Evolutionary conservation across 1,139 yeast species (phyloP), one percentile per base, ranked within the genome.

Genomic region (Hemisphaericaspora subhashii): DNA sequence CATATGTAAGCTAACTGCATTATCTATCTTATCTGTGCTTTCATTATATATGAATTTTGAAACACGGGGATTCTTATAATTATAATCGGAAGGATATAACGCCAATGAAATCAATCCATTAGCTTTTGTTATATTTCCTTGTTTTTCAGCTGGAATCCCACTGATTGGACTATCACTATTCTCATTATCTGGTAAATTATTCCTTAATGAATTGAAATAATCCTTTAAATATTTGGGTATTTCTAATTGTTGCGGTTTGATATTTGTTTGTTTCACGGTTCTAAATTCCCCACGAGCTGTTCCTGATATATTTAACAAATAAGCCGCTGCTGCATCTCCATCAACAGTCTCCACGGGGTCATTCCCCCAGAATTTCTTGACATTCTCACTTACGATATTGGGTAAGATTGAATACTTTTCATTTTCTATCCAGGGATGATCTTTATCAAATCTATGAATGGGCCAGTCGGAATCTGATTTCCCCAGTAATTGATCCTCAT

Each of bases 321-420:
- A 79, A 2, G 71, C 64, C 3, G n/a, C n/a, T 10, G 24, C 8
- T 22, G n/a, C n/a, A 7, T 22, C n/a, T 4, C 11, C 24, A 22
- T 57, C 54, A 8, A 48, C 51, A 2, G 35, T 44, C 8, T 39
- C 36, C 4, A 52, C 54, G 10, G 46, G 39, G 20, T 60, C 54
- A 9, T 42, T 37, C 11, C 69, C 72, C 88, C 88, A 83, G 21
- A 81, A 64, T 18, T 47, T 43, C 31, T 57, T 56, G 1, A 84
- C 81, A 16, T 54, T 50, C 3, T 62, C 52, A 46, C 81, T 75
- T 1, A 87, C 64, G 6, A 54, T 58, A 50, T 82, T 70, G 0
- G 96, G 95, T 9, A 87, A 54, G 2, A 86, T 62, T 15, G 86
- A 74, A 52, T 66, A 72, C 24, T 69, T 54, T 51, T 83, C 77